Conservation (phyloP, 306 rosid genomes). For the Datisca glomerata region DNA sequence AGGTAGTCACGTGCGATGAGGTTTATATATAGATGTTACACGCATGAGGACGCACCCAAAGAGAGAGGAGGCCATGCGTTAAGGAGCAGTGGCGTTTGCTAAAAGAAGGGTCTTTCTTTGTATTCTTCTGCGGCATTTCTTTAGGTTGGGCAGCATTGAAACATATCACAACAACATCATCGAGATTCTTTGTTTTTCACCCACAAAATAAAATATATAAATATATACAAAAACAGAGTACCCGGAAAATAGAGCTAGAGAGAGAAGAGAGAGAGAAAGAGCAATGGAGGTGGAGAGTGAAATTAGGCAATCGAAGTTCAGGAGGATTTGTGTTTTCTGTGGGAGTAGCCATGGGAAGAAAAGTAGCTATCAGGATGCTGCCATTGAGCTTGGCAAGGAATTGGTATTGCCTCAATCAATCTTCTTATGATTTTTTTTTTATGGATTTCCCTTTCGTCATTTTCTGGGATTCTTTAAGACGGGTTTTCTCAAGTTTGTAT, state of each 20-base stretch:
- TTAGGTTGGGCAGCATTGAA: constrained; percentile 18
- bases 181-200: background rate
- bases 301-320: constrained; percentile 62
- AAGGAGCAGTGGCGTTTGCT: constrained; percentile 13
- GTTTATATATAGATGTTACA: constrained; percentile 56
- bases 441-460: background rate
- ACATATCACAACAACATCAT: constrained; percentile 8
- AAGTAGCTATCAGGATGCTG: constrained; percentile 84
- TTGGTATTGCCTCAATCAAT: constrained; percentile 68
- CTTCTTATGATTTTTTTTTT: background rate
- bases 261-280: constrained; percentile 11
- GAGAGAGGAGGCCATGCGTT: background rate
- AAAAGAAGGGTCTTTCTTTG: constrained; percentile 13
- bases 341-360: constrained; percentile 99
- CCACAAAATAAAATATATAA: background rate
- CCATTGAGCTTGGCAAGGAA: constrained; percentile 93
- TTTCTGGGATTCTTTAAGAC: background rate
- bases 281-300: constrained; percentile 55
- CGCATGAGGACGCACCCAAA: constrained; percentile 14
- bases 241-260: background rate
- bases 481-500: background rate
- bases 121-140: constrained; percentile 16
- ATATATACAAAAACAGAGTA: background rate
- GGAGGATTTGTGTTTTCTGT: constrained; percentile 93
- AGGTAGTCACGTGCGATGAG: constrained; percentile 44